Evolutionary conservation across 1,139 yeast species (phyloP).

Genomic region (Kodamaea anthophila): DNA sequence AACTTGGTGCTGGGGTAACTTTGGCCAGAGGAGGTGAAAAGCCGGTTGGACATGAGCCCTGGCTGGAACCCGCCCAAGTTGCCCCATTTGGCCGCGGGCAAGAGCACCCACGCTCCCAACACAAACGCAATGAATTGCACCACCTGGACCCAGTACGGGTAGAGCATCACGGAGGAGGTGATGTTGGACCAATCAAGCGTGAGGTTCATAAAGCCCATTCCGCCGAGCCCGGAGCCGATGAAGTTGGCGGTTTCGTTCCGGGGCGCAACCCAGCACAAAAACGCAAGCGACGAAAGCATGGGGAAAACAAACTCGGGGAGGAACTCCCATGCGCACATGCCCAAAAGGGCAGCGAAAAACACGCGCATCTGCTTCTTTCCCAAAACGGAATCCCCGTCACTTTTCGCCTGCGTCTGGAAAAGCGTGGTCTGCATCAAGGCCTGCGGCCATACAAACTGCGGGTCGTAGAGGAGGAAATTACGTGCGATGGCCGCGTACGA

Average conservation of each 20-base stretch:
- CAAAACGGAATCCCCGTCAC: constrained; percentile 14
- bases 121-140: constrained; percentile 38
- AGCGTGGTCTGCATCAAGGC: constrained; percentile 44
- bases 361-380: constrained; percentile 28
- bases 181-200: constrained; percentile 44
- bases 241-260: constrained; percentile 29
- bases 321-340: constrained; percentile 35
- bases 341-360: constrained; percentile 24
- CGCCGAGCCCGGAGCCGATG: constrained; percentile 42
- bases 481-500: constrained; percentile 43
- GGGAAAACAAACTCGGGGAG: constrained; percentile 41
- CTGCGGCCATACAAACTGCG: constrained; percentile 40
- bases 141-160: constrained; percentile 42
- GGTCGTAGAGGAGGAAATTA: constrained; percentile 35
- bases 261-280: constrained; percentile 42
- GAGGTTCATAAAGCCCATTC: constrained; percentile 37
- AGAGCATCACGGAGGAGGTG: constrained; percentile 37
- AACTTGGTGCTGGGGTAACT: constrained; percentile 31
- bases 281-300: constrained; percentile 34
- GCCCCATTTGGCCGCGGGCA: constrained; percentile 37
- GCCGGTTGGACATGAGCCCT: constrained; percentile 38
- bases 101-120: constrained; percentile 35
- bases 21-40: constrained; percentile 26
- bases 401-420: constrained; percentile 27
- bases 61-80: constrained; percentile 17